Base-by-base conservation (phyloP, 805 yeast species). In the Jamesozyma spencerorum region DNA sequence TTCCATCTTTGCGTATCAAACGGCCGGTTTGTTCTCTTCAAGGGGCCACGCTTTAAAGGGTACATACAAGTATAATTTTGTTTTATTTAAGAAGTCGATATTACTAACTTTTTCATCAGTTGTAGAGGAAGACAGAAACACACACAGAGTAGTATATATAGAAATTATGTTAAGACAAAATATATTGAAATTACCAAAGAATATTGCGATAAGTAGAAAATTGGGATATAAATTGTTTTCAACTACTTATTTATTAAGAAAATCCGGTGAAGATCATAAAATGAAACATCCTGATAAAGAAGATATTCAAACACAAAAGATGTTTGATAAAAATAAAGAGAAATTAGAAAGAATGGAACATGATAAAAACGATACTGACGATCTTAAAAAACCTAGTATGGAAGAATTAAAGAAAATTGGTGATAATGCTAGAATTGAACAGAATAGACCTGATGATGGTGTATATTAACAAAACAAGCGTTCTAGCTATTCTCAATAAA, bases 371-470 rank as follows among this genome's bases (percentile, higher is more conserved):
- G n/a, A n/a, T 22, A 38, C 39, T 15, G 35, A 41, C 3, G 45
- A 45, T 18, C 33, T 34, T 34, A 41, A 49, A 34, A 47, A 51
- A 31, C 58, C 58, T 5, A 42, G 47, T 17, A 40, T 45, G 37
- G 55, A 50, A 18, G 50, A 47, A 26, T 37, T 60, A 26, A 53
- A 55, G 43, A 48, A 55, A 40, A 53, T 41, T 36, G 63, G 64
- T 37, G 61, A 55, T 13, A 51, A 56, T 31, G 64, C 62, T 7
- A 51, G 53, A 34, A 47, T 60, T 30, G 62, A 58, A 38, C 64
- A 60, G 41, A 58, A 58, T 34, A 55, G 64, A 40, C 58, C 64
- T 13, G 64, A 60, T 40, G 64, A 60, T 37, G 64, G 64, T 20
- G 62, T 58, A 19, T 60, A 58, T 39, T 58, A 45, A 42, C 2